Base-by-base conservation (phyloP, 768 basidiomycete species). In the Boletus sp. region DNA sequence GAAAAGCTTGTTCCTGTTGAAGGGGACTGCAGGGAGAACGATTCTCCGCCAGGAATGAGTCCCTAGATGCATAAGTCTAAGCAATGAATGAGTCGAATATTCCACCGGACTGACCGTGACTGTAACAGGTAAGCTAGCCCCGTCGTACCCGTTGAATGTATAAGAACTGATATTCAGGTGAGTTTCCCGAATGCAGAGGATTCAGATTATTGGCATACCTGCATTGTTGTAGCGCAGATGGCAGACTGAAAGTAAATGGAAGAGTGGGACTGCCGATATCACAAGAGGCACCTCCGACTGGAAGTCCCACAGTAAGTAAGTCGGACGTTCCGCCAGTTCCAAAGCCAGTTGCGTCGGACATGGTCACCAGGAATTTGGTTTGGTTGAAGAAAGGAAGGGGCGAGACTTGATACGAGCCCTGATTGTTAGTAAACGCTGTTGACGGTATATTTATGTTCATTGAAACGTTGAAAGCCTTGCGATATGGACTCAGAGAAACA, bases 281-380 rank as follows among this genome's bases (percentile, higher is more conserved):
- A 70, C 89, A 91, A 15, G 61, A 70, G 12, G 62, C 56, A 32
- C 60, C 30, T 30, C 77, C 79, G 14, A 75, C 66, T 3, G 84
- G 77, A 10, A 70, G 52, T 40, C 77, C 82, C 15, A 84, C 82
- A 1, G 74, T 77, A 40, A 85, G 60, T 7, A 87, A 47, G 44
- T 70, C 54, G 10, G 82, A 79, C 28, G 77, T 75, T 24, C 87
- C 90, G 5, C 89, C 90, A 10, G 84, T 75, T 42, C 75, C 87
- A 66, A 86, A 89, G 1, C 87, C 88, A 29, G 80, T 80, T 17
- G 83, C 76, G 65, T 92, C 90, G 29, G 86, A 90, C 85, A 92
- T 87, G 36, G 82, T 78, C 18, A 86, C 56, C 12, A 89, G 49
- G 47, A 89, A 74, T 52, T 73, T 68, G 17, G 75, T 65, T 30